Evolutionary conservation across 768 basidiomycete species (phyloP), one percentile per base, ranked within the genome.

Genomic region (Pleurotus tuber-regium): DNA sequence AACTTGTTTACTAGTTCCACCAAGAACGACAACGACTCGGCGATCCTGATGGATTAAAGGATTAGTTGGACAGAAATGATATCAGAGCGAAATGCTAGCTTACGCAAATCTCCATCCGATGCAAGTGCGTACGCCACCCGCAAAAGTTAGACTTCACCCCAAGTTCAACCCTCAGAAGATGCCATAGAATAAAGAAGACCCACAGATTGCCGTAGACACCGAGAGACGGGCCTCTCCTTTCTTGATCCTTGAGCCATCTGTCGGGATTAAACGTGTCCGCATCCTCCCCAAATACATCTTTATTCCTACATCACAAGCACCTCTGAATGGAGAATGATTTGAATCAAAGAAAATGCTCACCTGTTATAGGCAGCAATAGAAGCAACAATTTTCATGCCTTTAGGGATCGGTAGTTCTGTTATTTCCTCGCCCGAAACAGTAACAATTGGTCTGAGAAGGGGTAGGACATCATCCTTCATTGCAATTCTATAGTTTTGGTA

Each of bases 11-110:
- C 51, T 16, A 82, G 66, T 58, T 83, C 81, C 21, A 77, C 72
- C n/a, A 84, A 57, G 63, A 86, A 83, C 0, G 75, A 70, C 56
- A 85, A 82, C 12, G 83, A 60, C 61, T 86, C 82, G 31, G 73
- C 59, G 0, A 82, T 57, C 3, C 69, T 71, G 54, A 16, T 16
- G 23, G 16, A 29, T 5, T 10, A 14, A 26, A 7, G 12, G 7
- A 14, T 8, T 8, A 16, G 6, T 28, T 4, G 6, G 9, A 14
- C 26, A 26, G 43, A 4, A 4, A 44, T 9, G 28, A 11, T 2
- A 16, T 4, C 21, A 16, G 10, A 8, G 11, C 28, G 25, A 40
- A 10, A 23, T 36, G 21, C 18, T 3, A 16, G 39, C 49, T 38
- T 41, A 50, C 49, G 71, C 71, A 43, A 72, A 70, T 43, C 65